Evolutionary conservation across 352 stramenopile species (phyloP), one percentile per base, ranked within the genome.

Genomic region (Globisporangium lucens): DNA sequence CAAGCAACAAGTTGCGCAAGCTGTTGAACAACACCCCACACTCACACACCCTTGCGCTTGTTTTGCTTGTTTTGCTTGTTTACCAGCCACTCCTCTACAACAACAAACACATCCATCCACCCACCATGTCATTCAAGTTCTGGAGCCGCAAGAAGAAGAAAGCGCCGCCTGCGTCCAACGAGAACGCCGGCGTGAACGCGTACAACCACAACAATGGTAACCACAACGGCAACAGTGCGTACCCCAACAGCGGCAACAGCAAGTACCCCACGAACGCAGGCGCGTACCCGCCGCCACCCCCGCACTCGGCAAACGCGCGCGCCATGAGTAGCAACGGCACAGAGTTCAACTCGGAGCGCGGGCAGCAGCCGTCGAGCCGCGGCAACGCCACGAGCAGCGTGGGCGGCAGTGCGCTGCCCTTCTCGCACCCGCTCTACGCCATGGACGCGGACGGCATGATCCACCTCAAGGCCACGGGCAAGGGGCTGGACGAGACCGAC

Each of bases 371-470:
- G 27, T 47, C 56, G 8, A 7, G 10, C 10, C 30, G 56, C 12
- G 56, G 33, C 33, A 58, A 30, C n/a, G 47, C 51, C 65, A 46
- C 36, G 20, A 56, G 41, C 56, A 68, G 52, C 60, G 33, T 73
- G 43, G 69, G 66, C 41, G 15, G 41, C 15, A 51, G 43, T 3
- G 68, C 75, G 52, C 68, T 93, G 55, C 79, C 85, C 9, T 95
- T 95, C 65, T 77, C 70, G 0, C 88, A 95, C 67, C 88, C 88
- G 36, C 74, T 94, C 9, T 95, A 94, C 67, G 80, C 85, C 9
- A 94, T 95, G 88, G 88, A 95, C 70, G 68, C 66, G 7, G 85
- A 93, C 41, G 88, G 88, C 24, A 94, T 93, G 85, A 89, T 95
- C 59, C 80, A 89, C 58, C 75, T 94, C 56, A 95, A 95, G 71